Base-by-base conservation (phyloP, 2,329 filamentous ascomycete species). In the Aspergillus calidoustus region DNA sequence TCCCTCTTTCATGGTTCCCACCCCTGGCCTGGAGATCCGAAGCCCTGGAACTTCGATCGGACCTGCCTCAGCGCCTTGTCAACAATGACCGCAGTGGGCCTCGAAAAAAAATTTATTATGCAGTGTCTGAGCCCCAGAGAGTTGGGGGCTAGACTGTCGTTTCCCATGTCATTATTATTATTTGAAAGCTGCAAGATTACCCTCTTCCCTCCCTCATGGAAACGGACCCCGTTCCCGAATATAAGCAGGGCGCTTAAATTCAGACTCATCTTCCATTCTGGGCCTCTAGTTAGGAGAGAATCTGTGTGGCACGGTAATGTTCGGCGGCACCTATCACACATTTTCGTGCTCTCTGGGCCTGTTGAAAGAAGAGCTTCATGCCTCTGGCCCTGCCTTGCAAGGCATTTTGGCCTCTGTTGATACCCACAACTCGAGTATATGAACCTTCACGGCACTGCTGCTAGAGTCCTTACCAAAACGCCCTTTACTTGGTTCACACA, bases 161-260 rank as follows among this genome's bases (percentile, higher is more conserved):
- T 63, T 54, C 64, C 57, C 63, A 67, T 66, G 55, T 66, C 65
- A 68, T 67, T 60, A 54, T 55, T 55, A 60, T 59, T 41, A 41
- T 41, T 41, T 41, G 53, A 60, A 63, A 51, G 50, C 31, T 43
- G 43, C 49, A 56, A 60, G 58, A 56, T 50, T 54, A 58, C 57
- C 54, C 23, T 62, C 50, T 59, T 54, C 41, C 51, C 53, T 57
- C 54, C 56, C 51, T 57, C 54, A 59, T 59, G 61, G 65, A 63
- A 64, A 60, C 64, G 64, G 68, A 67, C 68, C 68, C 69, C 60
- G 66, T 66, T 58, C 64, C 66, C 69, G 64, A 66, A 67, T 57
- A 68, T 69, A 64, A 60, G 59, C 64, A 54, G 69, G 71, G 74
- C 74, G 74, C 74, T 77, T 76, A 76, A 75, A 73, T 71, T 71